Conservation (phyloP, 352 stramenopile species). For the Globisporangium rhizosaccharum region DNA sequence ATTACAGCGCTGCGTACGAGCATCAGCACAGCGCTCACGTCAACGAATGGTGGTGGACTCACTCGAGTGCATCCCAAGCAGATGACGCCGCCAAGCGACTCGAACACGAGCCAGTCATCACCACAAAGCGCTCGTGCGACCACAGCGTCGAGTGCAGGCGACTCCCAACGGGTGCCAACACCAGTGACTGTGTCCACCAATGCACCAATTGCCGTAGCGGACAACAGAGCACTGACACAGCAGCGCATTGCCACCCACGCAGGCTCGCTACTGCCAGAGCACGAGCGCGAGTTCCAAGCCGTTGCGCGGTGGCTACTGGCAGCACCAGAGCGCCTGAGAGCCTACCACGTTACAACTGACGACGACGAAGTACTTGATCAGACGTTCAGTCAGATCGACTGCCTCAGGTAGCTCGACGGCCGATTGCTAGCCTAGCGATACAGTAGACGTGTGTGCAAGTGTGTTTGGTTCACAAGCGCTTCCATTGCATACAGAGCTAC, state of each 20-base stretch:
- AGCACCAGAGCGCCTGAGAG: background rate
- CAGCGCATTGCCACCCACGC: background rate
- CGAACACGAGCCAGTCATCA: background rate
- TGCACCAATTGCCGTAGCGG: background rate
- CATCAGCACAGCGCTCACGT: constrained; percentile 18
- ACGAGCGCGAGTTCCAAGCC: constrained; percentile 36
- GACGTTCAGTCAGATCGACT: constrained; percentile 21
- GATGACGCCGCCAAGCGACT: background rate
- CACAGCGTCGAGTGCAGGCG: background rate
- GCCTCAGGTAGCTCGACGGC: too few relatives aligned
- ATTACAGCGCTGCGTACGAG: constrained; percentile 28
- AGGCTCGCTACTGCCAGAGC: constrained; percentile 1
- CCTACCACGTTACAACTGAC: constrained; percentile 14
- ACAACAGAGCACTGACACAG: background rate
- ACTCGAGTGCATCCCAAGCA: background rate
- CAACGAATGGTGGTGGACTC: background rate
- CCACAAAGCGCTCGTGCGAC: background rate
- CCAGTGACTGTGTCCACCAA: too few relatives aligned
- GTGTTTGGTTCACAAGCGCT: background rate
- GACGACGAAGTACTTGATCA: constrained; percentile 14
- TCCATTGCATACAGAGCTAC: background rate
- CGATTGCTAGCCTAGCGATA: too few relatives aligned
- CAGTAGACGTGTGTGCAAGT: too few relatives aligned
- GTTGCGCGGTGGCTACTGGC: constrained; percentile 28
- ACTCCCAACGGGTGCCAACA: too few relatives aligned